Evolutionary conservation across 306 rosid species (phyloP).

Genomic region (Rosa rugosa): DNA sequence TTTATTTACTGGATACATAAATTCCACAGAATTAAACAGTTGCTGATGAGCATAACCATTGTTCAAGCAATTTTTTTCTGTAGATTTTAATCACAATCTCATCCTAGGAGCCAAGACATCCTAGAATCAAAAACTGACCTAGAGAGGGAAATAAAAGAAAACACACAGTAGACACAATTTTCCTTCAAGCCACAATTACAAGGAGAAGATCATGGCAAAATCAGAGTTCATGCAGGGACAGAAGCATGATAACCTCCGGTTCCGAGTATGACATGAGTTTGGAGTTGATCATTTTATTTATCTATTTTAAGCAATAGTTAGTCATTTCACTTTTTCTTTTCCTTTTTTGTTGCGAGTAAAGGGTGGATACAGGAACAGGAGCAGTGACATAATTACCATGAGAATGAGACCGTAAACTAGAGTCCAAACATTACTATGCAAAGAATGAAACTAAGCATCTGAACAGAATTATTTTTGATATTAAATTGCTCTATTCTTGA

Average conservation of each 20-base stretch:
- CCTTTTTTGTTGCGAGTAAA: neutral
- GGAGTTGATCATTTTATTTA: neutral
- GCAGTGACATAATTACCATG: neutral
- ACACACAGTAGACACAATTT: too few species aligned
- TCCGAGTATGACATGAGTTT: neutral
- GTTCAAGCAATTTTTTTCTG: neutral
- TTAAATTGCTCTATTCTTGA: neutral
- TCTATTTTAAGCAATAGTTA: neutral
- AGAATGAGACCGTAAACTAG: neutral
- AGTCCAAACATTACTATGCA: neutral
- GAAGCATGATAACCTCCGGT: neutral
- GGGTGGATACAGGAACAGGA: too few species aligned
- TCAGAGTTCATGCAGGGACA: neutral
- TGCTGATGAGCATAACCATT: neutral
- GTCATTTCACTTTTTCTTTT: neutral
- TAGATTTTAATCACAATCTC: neutral
- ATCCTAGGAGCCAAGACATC: neutral
- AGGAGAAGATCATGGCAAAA: too few species aligned
- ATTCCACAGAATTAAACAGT: neutral
- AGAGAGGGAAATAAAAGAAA: neutral
- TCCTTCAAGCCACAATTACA: too few species aligned
- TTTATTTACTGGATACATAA: neutral
- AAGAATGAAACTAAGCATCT: neutral
- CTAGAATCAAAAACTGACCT: neutral
- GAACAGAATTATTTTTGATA: neutral